These are phyloP conservation scores for Colletotrichum godetiae DNA, from an alignment of 2,329 filamentous ascomycete species.

Conservation along the genomic window DNA sequence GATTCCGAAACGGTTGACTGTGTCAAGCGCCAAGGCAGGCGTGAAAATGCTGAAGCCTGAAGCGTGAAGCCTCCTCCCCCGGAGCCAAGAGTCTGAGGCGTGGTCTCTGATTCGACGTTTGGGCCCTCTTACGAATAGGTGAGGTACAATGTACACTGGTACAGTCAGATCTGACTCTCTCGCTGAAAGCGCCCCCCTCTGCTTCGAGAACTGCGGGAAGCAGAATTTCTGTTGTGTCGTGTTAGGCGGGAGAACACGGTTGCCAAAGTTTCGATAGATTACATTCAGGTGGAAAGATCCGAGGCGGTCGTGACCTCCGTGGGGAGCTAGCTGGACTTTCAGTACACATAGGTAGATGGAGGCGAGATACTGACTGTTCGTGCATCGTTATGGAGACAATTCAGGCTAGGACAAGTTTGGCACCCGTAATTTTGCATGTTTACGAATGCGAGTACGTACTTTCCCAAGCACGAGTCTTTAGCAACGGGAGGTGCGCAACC, in stretches of 20 bases:
- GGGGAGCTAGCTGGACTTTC: not conserved
- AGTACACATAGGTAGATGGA: not conserved
- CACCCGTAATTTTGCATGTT: not conserved
- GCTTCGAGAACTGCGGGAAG: not conserved
- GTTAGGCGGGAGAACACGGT: not conserved
- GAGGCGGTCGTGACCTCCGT: not conserved
- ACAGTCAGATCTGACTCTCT: too few relatives aligned
- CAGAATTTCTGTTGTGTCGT: not conserved
- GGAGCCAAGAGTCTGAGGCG: not conserved
- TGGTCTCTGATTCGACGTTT: slow-evolving; percentile 11
- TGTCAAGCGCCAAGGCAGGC: slow-evolving; percentile 32
- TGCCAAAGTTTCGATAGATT: not conserved
- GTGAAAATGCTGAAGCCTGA: not conserved
- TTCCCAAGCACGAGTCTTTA: not conserved
- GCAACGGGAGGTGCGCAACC: not conserved
- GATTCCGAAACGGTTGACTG: slow-evolving; percentile 30
- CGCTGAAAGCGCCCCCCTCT: too few relatives aligned
- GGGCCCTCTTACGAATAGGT: not conserved
- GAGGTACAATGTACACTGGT: too few relatives aligned
- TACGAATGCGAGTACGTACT: not conserved
- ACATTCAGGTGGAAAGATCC: not conserved
- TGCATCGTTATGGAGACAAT: too few relatives aligned
- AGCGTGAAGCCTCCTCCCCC: not conserved
- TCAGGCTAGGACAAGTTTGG: too few relatives aligned
- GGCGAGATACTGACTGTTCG: not conserved